These are phyloP conservation scores for Mollisiaceae sp. DNA, from an alignment of 2,329 filamentous ascomycete species.

Conservation along the genomic window DNA sequence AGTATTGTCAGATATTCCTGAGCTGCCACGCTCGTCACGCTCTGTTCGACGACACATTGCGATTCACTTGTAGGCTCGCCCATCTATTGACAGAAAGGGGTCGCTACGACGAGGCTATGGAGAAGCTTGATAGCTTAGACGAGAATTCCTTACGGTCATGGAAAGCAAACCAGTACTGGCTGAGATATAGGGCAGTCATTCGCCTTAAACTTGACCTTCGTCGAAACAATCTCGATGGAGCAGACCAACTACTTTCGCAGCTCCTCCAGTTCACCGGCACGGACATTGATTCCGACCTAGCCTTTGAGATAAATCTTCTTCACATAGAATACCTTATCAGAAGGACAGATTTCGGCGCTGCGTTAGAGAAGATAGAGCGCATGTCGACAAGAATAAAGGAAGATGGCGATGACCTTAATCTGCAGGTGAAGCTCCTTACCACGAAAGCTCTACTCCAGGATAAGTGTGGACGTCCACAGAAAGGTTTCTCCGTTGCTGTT, in stretches of 20 bases:
- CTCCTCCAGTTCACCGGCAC: constrained; percentile 49
- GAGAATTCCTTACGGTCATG: constrained; percentile 70
- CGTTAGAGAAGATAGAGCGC: constrained; percentile 59
- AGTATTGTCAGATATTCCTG: constrained; percentile 75
- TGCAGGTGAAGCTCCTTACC: constrained; percentile 64
- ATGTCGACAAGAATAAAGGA: constrained; percentile 56
- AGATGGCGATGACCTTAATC: constrained; percentile 63
- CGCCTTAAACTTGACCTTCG: constrained; percentile 68
- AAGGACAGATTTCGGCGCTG: constrained; percentile 55
- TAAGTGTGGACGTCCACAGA: constrained; percentile 63
- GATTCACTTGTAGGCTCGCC: constrained; percentile 73
- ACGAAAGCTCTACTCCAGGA: constrained; percentile 66
- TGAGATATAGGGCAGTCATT: constrained; percentile 69
- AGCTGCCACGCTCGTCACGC: constrained; percentile 69
- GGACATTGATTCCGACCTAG: constrained; percentile 62
- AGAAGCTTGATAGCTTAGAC: constrained; percentile 63
- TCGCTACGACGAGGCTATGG: constrained; percentile 70
- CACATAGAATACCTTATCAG: constrained; percentile 64
- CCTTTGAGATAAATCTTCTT: constrained; percentile 61
- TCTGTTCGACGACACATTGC: constrained; percentile 79
- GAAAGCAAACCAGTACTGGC: constrained; percentile 77
- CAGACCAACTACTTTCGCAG: constrained; percentile 60
- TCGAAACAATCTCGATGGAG: constrained; percentile 59
- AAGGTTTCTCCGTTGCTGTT: constrained; percentile 69
- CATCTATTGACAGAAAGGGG: constrained; percentile 70